A percentile compares a stretch with the other conserved stretches of the same genome.
phyloP scores from a whole-genome alignment of 768 basidiomycete genomes.

The Rubroboletus satanas region DNA sequence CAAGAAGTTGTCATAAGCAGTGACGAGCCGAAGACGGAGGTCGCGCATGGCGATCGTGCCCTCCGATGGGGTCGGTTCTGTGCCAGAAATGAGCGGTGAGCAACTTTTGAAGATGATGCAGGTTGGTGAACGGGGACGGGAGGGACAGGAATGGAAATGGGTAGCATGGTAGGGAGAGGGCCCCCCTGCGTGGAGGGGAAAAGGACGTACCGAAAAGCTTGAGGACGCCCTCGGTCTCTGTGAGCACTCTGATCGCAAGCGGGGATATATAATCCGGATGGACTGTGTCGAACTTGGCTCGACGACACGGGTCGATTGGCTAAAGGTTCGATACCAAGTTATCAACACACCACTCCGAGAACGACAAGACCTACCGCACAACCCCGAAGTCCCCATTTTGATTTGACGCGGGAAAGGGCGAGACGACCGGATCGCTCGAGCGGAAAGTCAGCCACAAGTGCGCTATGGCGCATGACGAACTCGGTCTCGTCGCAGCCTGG shows the following conservation, averaged over 20 bases:
- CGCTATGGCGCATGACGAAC: slow-evolving; percentile 24
- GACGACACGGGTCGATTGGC: slow-evolving; percentile 23
- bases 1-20: slow-evolving; percentile 16
- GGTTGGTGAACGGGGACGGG: neutral
- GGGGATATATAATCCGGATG: slow-evolving; percentile 27
- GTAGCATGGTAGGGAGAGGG: neutral
- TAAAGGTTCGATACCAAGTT: neutral
- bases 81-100: neutral
- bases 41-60: slow-evolving; percentile 20
- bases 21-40: slow-evolving; percentile 23
- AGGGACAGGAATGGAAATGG: neutral
- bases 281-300: slow-evolving; percentile 15
- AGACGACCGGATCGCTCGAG: slow-evolving; percentile 24
- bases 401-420: slow-evolving; percentile 11
- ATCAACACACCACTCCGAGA: neutral
- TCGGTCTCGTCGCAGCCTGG: slow-evolving; percentile 30
- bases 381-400: slow-evolving; percentile 23
- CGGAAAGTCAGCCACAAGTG: slow-evolving; percentile 26
- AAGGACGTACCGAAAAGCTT: slow-evolving; percentile 26
- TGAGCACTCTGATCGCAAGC: slow-evolving; percentile 24
- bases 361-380: slow-evolving; percentile 15
- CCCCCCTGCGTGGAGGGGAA: neutral
- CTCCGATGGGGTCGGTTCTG: slow-evolving; percentile 29
- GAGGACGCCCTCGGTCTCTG: slow-evolving; percentile 23
- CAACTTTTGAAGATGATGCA: too few species aligned